A percentile compares a stretch with the other conserved stretches of the same genome.
Evolutionary conservation across 306 rosid genomes (phyloP).

Genomic region (Trifolium dubium): DNA sequence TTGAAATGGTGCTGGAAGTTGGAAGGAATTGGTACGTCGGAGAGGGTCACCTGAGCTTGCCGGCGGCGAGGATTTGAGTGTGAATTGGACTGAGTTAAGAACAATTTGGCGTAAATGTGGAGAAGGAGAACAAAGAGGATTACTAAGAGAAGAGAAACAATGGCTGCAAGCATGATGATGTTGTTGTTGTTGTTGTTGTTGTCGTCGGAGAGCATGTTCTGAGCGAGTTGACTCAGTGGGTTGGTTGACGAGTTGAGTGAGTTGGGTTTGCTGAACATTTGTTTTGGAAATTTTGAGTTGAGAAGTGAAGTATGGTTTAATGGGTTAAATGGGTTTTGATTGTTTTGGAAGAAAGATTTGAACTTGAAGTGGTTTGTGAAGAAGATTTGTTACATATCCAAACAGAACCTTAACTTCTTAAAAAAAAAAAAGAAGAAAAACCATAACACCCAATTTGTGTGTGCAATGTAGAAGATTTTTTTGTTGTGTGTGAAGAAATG

Average conservation of each 20-base stretch:
- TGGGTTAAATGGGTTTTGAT: constrained; percentile 37
- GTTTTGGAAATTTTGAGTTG: background rate
- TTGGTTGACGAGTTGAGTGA: constrained; percentile 33
- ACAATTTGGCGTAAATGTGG: constrained; percentile 85
- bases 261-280: constrained; percentile 47
- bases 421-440: too few relatives aligned
- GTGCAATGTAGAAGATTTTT: constrained; percentile 11
- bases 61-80: constrained; percentile 36
- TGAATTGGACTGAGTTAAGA: constrained; percentile 57
- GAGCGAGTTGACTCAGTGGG: constrained; percentile 55
- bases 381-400: background rate
- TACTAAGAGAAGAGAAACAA: constrained; percentile 75
- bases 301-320: constrained; percentile 10
- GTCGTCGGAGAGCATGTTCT: constrained; percentile 60
- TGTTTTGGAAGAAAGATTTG: constrained; percentile 1
- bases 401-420: background rate
- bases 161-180: constrained; percentile 78
- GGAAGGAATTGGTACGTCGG: constrained; percentile 51
- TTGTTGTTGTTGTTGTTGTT: constrained; percentile 52
- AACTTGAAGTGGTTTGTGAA: constrained; percentile 23
- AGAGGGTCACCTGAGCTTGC: constrained; percentile 45
- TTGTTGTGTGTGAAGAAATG: background rate
- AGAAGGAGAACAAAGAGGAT: constrained; percentile 90
- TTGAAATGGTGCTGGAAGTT: constrained; percentile 48
- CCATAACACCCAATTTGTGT: background rate